Base-by-base conservation (phyloP, 805 yeast species). In the Cyberlindnera xylosilytica region DNA sequence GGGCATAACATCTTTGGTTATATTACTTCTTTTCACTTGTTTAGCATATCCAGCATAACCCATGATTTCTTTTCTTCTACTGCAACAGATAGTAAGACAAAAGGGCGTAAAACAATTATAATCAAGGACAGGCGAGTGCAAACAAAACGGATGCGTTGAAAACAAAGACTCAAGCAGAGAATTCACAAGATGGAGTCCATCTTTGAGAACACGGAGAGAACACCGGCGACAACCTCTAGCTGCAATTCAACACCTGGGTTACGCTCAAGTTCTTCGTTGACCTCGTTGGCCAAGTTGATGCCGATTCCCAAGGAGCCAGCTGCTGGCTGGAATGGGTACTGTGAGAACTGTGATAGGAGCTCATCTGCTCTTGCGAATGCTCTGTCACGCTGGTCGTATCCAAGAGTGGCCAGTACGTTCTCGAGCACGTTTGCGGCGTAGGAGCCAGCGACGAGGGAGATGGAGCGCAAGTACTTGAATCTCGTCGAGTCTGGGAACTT, bases 351-450 rank as follows among this genome's bases (percentile, higher is more conserved):
- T 39, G 73, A 74, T 50, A 91, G 71, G 35, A 93, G 65, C 61
- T 91, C 98, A 58, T 93, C 98, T n/a, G 96, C 96, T 58, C 96
- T 77, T 4, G 86, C 79, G 63, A 90, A 85, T 1, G 97, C 97
- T 54, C 83, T 81, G 63, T 93, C 99, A 55, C 98, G 79, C 51
- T 81, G 85, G 53, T 88, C 97, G 62, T 87, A 89, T 52, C 81
- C 83, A 49, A 90, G 71, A 22, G 82, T 72, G 34, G 80, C 70
- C 45, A 90, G 71, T 4, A 88, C 91, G 60, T 91, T 93, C 56
- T 93, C 99, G 53, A 93, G 75, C 11, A 93, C 99, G 61, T 89
- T 93, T 33, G 97, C 99, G 22, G 98, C 97, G 60, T 87, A 88
- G 16, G 96, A 79, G 15, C 95, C 95, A 55, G 90, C 82, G 16